These are phyloP conservation scores for Colletotrichum aenigma DNA, from an alignment of 2,329 filamentous ascomycete genomes.

Conservation along the genomic window DNA sequence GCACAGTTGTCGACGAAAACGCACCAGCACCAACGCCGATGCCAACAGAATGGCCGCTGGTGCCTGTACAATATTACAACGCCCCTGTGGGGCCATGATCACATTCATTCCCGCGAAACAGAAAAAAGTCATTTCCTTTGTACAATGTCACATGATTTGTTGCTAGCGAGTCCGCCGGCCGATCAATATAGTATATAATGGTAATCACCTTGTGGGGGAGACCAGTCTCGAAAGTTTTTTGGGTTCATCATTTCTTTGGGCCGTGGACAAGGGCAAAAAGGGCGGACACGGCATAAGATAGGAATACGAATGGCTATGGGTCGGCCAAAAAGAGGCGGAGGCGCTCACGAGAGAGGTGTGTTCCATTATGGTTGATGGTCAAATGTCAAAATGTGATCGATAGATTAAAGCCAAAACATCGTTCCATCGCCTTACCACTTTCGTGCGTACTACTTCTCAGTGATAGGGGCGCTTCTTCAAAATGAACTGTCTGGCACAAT, in stretches of 20 bases:
- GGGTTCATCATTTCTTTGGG: conserved; percentile 2
- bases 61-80: conserved; percentile 27
- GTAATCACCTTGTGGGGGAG: conserved; percentile 21
- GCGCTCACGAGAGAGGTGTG: conserved; percentile 16
- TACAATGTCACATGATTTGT: conserved; percentile 17
- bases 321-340: conserved; percentile 8
- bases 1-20: conserved; percentile 36
- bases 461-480: neutral
- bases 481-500: neutral
- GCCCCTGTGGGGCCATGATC: conserved; percentile 21
- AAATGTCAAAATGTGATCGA: conserved; percentile 7
- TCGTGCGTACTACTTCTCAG: neutral
- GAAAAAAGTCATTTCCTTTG: conserved; percentile 19
- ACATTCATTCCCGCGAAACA: neutral
- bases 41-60: conserved; percentile 26
- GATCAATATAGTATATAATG: conserved; percentile 24
- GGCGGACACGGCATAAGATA: neutral
- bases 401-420: conserved; percentile 8
- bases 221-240: conserved; percentile 11
- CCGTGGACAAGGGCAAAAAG: conserved; percentile 10
- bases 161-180: conserved; percentile 8
- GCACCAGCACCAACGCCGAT: conserved; percentile 21
- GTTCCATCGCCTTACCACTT: neutral
- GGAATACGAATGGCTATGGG: conserved; percentile 15
- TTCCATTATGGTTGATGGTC: conserved; percentile 14